Base-by-base conservation (phyloP, 139 green algal species). In the Nannochloris sp. region DNA sequence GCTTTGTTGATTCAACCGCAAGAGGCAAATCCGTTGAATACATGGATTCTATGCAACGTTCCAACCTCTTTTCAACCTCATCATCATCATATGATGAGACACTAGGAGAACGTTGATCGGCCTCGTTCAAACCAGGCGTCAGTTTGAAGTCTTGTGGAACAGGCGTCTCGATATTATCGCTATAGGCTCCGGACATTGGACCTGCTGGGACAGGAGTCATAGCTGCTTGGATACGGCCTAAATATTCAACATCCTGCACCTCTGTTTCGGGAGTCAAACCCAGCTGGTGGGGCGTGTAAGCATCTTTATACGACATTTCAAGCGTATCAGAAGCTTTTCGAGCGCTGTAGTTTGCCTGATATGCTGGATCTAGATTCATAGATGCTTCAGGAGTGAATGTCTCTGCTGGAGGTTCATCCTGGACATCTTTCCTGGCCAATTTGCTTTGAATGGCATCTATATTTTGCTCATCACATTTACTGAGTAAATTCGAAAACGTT, bases 1-100 rank as follows among this genome's bases (percentile, higher is more conserved):
- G 58, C 81, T 93, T 95, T 79, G 91, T 91, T 26, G 80, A 75
- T 44, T 93, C 80, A 12, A 91, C 71, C 2, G 62, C 69, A n/a
- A 77, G 66, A 30, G 81, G 68, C 25, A 84, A 49, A 26, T 70
- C 43, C 4, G 29, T 14, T 11, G 46, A 49, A 46, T 37, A 26
- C 13, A 77, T 61, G 30, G 61, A 58, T 16, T 14, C 26, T 43
- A 77, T 33, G 23, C 44, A 48, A 1, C 61, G 45, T 4, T 20
- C 12, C 70, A 65, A 72, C 11, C 58, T 63, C 13, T n/a, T 49
- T 13, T 69, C 37, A 46, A 77, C 72, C 5, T 49, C 58, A 2
- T 25, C 40, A 25, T 77, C 64, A 40, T 68, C 63, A 43, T 43
- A 20, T 40, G 13, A 51, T 16, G 60, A 25, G 6, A 23, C 33